Conservation (phyloP, 2,329 filamentous ascomycete genomes). For the Fusarium sp. region DNA sequence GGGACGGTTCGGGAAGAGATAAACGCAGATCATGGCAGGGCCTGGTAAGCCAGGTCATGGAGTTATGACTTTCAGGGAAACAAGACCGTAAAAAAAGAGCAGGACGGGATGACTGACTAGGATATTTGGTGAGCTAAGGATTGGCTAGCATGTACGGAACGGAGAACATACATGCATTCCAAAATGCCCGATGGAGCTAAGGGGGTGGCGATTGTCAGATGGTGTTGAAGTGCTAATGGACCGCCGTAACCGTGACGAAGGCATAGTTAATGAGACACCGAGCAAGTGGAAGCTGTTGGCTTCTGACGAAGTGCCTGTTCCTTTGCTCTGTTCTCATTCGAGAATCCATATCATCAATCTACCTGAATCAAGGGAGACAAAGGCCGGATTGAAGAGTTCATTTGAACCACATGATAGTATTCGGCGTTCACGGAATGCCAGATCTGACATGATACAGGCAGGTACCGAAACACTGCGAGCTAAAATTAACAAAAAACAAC, state of each 20-base stretch:
- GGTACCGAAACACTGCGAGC: not conserved
- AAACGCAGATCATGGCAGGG: conserved; percentile 23
- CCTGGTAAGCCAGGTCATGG: conserved; percentile 4
- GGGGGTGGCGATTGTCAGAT: not conserved
- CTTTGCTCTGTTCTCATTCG: not conserved
- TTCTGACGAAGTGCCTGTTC: not conserved
- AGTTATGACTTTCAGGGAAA: conserved; percentile 3
- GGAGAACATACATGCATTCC: not conserved
- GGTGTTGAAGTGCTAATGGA: not conserved
- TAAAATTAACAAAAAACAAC: not conserved
- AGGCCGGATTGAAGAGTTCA: not conserved
- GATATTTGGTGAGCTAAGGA: not conserved
- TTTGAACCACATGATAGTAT: not conserved
- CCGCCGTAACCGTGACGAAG: not conserved
- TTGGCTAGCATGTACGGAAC: not conserved
- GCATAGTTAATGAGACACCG: not conserved
- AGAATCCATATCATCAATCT: not conserved
- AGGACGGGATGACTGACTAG: not conserved
- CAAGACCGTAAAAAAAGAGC: not conserved
- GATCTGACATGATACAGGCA: not conserved
- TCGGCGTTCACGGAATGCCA: not conserved
- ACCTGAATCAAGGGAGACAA: not conserved
- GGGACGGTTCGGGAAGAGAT: not conserved
- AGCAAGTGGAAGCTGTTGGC: not conserved
- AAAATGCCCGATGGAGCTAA: not conserved